Conservation (phyloP, 1,284 basidiomycete genomes). For the Kwoniella shivajii region DNA sequence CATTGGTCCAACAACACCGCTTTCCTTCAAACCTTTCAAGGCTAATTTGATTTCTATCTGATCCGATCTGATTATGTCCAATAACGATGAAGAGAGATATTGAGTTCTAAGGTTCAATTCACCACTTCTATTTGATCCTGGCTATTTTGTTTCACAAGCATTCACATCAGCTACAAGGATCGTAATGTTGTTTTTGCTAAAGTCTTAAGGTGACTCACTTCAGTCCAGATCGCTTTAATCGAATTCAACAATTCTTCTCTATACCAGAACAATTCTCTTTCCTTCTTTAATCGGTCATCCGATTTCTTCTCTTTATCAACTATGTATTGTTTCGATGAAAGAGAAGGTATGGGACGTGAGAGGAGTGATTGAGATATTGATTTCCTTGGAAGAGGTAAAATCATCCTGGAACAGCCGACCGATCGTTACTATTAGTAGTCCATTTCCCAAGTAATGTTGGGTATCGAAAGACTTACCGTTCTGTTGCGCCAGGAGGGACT, state of each 20-base stretch:
- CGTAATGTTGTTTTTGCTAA: not conserved
- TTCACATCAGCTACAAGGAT: too few species aligned
- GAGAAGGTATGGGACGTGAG: conserved; percentile 72
- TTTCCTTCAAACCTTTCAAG: conserved; percentile 39
- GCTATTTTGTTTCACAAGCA: too few species aligned
- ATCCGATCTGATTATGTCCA: conserved; percentile 70
- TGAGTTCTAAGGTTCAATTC: conserved; percentile 74
- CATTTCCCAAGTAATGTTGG: not conserved
- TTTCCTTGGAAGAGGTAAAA: conserved; percentile 75
- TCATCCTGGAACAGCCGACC: conserved; percentile 62
- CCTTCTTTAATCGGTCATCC: conserved; percentile 62
- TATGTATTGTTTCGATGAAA: conserved; percentile 89
- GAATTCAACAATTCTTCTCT: conserved; percentile 76
- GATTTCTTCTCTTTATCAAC: conserved; percentile 72
- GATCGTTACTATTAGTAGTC: conserved; percentile 1
- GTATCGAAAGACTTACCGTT: conserved; percentile 60
- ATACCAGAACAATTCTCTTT: conserved; percentile 89
- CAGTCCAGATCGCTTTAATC: conserved; percentile 74
- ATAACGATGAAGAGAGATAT: conserved; percentile 71
- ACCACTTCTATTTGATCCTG: conserved; percentile 71
- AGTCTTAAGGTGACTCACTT: conserved; percentile 59
- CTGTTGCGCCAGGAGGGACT: conserved; percentile 80
- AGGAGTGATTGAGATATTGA: conserved; percentile 63
- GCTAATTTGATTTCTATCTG: conserved; percentile 60
- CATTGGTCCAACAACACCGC: conserved; percentile 57